Evolutionary conservation across 768 basidiomycete genomes (phyloP).

Genomic region (Pulveroboletus sp.): DNA sequence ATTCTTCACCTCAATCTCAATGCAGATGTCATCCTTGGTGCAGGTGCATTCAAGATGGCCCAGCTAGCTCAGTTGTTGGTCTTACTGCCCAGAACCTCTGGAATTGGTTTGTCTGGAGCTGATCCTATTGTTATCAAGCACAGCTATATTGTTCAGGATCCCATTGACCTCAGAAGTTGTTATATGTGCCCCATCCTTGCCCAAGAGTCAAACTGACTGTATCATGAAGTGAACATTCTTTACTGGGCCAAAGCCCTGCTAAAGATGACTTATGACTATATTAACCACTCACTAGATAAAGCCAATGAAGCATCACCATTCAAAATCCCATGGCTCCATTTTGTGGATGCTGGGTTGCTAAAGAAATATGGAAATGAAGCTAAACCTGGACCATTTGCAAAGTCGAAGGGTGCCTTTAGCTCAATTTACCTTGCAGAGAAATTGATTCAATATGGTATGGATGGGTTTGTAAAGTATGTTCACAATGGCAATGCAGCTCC

Average conservation of each 20-base stretch:
- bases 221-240: slow-evolving; percentile 7
- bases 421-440: neutral
- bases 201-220: slow-evolving; percentile 1
- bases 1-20: neutral
- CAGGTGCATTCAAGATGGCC: slow-evolving; percentile 6
- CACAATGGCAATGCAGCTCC: neutral
- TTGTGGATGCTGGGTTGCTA: slow-evolving; percentile 6
- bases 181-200: neutral
- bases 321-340: slow-evolving; percentile 3
- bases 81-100: neutral
- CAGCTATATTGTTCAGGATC: no score
- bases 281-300: neutral
- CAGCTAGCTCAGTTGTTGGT: slow-evolving; percentile 2
- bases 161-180: neutral
- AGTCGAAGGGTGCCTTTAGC: neutral
- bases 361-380: no score
- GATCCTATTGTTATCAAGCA: no score
- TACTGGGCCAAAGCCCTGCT: slow-evolving; percentile 9
- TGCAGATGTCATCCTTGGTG: neutral
- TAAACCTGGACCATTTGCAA: neutral
- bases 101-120: neutral
- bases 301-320: neutral
- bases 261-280: slow-evolving; percentile 3
- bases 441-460: neutral
- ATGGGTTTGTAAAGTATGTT: neutral